These are phyloP conservation scores for Aspergillus terreus DNA, from an alignment of 2,329 filamentous ascomycete species.

Conservation along the genomic window DNA sequence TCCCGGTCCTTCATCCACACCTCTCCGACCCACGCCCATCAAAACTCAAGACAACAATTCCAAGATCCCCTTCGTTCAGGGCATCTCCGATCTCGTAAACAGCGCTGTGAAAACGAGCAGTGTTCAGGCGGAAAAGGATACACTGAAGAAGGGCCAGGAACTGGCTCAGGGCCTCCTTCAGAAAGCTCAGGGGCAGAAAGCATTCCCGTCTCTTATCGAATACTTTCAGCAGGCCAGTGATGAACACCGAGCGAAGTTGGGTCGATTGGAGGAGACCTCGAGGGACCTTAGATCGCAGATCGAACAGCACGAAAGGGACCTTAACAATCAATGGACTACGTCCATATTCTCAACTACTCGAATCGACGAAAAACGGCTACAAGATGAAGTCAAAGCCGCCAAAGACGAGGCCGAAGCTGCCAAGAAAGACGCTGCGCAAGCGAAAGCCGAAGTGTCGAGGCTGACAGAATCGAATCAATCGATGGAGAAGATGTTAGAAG, in stretches of 20 bases:
- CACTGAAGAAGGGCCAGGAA: conserved; percentile 26
- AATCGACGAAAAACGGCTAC: conserved; percentile 11
- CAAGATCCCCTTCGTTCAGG: conserved; percentile 37
- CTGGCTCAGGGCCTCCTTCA: conserved; percentile 36
- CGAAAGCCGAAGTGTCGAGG: neutral
- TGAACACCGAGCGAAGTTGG: conserved; percentile 17
- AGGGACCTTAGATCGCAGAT: conserved; percentile 13
- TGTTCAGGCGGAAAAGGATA: conserved; percentile 23
- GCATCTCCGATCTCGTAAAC: conserved; percentile 19
- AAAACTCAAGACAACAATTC: neutral
- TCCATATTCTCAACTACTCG: neutral
- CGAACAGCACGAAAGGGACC: conserved; percentile 11
- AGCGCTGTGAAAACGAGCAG: conserved; percentile 21
- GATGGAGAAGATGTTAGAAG: conserved; percentile 3
- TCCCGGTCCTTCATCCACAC: neutral
- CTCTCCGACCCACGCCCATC: neutral
- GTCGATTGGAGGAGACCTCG: conserved; percentile 19
- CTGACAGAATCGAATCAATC: neutral
- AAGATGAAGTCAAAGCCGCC: conserved; percentile 10
- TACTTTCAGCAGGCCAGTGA: conserved; percentile 17
- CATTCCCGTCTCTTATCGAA: conserved; percentile 22
- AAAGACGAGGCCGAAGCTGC: conserved; percentile 2
- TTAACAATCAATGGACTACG: conserved; percentile 10
- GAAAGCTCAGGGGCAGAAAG: conserved; percentile 15
- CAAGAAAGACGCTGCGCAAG: conserved; percentile 3